Evolutionary conservation across 805 yeast species (phyloP).

Genomic region (Kuraishia piskuri): DNA sequence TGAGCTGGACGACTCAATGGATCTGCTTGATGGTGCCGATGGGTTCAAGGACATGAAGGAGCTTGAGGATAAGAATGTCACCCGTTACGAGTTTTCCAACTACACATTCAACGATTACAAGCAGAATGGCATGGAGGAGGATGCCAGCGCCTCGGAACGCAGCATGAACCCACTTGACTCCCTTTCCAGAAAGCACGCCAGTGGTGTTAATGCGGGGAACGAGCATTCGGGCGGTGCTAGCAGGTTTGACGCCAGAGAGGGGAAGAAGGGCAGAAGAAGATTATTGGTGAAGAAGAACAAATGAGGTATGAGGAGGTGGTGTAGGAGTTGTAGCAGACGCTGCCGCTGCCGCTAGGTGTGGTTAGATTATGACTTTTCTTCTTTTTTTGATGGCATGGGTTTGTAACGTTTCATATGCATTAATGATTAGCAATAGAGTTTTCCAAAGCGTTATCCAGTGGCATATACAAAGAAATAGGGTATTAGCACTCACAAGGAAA

Average conservation of each 20-base stretch:
- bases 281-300: not conserved
- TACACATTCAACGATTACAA: conserved; percentile 11
- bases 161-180: not conserved
- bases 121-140: not conserved
- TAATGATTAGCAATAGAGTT: too few relatives aligned
- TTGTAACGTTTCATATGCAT: too few relatives aligned
- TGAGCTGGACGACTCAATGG: conserved; percentile 23
- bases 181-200: not conserved
- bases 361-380: not conserved
- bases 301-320: too few relatives aligned
- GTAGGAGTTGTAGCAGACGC: too few relatives aligned
- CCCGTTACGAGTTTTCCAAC: conserved; percentile 15
- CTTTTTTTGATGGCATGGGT: not conserved
- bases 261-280: not conserved
- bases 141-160: not conserved
- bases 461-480: too few relatives aligned
- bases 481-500: too few relatives aligned
- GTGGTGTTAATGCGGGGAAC: not conserved
- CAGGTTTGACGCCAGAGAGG: not conserved
- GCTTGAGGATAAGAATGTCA: conserved; percentile 10
- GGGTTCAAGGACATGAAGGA: conserved; percentile 10
- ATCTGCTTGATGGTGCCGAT: conserved; percentile 3
- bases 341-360: too few relatives aligned
- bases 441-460: too few relatives aligned
- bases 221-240: not conserved